Percentiles rank a stretch among this genome's conserved stretches.
Conservation (phyloP, 2,329 filamentous ascomycete species). For the Arachnomyces sp. region DNA sequence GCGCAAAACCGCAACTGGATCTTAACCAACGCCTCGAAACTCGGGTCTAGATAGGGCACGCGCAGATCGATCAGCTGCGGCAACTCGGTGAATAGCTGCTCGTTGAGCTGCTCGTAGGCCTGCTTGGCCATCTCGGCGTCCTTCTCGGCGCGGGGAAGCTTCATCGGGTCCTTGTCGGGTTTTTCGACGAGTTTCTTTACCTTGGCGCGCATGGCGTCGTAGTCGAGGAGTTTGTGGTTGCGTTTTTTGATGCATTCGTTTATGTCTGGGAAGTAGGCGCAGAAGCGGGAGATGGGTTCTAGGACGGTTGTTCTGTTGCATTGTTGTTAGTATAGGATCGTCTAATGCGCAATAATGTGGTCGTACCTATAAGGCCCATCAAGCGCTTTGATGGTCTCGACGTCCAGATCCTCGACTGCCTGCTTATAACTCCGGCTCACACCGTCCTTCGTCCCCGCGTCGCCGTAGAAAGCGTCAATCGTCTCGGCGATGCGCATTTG, state of each 20-base stretch:
- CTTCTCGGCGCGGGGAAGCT: constrained; percentile 91
- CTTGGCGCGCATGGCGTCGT: constrained; percentile 89
- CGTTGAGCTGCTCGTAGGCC: constrained; percentile 94
- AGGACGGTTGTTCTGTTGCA: constrained; percentile 70
- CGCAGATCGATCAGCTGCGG: constrained; percentile 94
- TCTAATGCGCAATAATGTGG: not conserved
- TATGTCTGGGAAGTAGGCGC: constrained; percentile 96
- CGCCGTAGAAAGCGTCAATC: constrained; percentile 98
- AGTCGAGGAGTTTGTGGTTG: constrained; percentile 96
- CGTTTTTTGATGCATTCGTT: constrained; percentile 99
- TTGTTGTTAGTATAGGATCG: constrained; percentile 7
- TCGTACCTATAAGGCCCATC: constrained; percentile 82
- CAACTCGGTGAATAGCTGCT: constrained; percentile 85
- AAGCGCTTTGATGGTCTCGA: constrained; percentile 95
- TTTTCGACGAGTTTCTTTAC: constrained; percentile 97
- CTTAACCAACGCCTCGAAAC: constrained; percentile 96
- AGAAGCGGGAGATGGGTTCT: constrained; percentile 92
- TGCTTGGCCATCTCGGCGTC: constrained; percentile 90
- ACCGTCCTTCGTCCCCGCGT: constrained; percentile 87
- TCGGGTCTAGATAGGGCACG: constrained; percentile 93
- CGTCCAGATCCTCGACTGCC: constrained; percentile 92
- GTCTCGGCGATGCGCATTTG: constrained; percentile 99
- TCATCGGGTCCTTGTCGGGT: constrained; percentile 96
- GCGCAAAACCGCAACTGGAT: constrained; percentile 97
- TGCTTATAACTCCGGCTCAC: constrained; percentile 97